Conservation (phyloP, 225 moss, liverwort and hornwort genomes). For the Ulota crispa region DNA sequence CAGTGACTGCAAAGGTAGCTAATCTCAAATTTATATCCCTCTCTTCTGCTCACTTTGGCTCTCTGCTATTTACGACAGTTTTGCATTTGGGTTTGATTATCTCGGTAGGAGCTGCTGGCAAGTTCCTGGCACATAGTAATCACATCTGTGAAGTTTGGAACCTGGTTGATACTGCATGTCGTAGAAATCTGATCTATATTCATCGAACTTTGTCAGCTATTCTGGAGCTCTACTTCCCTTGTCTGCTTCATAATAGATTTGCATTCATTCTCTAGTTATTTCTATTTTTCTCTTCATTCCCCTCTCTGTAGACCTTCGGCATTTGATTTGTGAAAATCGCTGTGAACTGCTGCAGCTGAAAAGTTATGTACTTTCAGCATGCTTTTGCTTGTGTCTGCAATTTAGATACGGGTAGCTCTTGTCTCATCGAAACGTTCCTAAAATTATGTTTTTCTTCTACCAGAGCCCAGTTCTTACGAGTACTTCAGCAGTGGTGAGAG, state of each 20-base stretch:
- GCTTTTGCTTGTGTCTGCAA: slow-evolving; percentile 2
- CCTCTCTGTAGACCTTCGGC: not conserved
- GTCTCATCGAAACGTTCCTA: slow-evolving; percentile 6
- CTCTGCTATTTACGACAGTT: not conserved
- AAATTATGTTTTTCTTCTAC: slow-evolving; percentile 21
- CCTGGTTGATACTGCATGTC: not conserved
- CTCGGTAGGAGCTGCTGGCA: not conserved
- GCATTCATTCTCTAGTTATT: not conserved
- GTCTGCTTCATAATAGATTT: not conserved
- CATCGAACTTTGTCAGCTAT: not conserved
- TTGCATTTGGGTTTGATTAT: not conserved
- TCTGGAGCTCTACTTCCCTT: not conserved
- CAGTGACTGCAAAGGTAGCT: slow-evolving; percentile 45
- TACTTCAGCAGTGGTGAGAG: slow-evolving; percentile 30
- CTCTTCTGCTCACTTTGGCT: not conserved
- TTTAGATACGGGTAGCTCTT: not conserved
- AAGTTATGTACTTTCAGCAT: not conserved
- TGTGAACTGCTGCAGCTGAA: slow-evolving; percentile 6
- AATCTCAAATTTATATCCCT: not conserved
- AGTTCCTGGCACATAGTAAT: not conserved
- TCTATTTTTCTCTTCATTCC: not conserved
- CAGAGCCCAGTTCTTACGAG: slow-evolving; percentile 26
- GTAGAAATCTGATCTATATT: not conserved
- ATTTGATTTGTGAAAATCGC: not conserved
- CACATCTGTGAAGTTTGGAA: slow-evolving; percentile 8